Evolutionary conservation across 768 basidiomycete genomes (phyloP), one percentile per base, ranked within the genome.

Genomic region (Termitomyces sp.): DNA sequence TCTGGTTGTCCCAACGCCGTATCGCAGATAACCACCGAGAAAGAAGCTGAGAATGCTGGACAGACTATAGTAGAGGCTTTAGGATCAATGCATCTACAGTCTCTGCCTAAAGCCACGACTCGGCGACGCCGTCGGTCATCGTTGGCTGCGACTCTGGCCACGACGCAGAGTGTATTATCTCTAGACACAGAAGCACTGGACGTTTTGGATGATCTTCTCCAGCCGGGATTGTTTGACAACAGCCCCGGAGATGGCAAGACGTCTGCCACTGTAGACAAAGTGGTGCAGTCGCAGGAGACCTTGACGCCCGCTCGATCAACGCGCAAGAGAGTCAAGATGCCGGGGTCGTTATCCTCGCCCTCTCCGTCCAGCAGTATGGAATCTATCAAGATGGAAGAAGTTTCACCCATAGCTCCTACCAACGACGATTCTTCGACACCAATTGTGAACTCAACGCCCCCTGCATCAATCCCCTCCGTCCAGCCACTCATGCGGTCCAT

Each of bases 1-100:
- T 79, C 80, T 0, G 83, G 84, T 10, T 85, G 85, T 62, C 82
- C 83, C 0, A 76, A 68, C 54, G 66, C 64, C 21, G 72, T 75
- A 43, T 65, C 73, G 1, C 66, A 58, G 19, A 55, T 58, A 35
- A 57, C 38, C 10, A 26, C 56, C 32, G 53, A 46, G 26, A 46
- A 56, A 24, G 19, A 60, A 17, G 46, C 62, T 26, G 26, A 12
- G 32, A 21, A 48, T 35, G 57, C 48, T 34, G 63, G 66, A 24
- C 68, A 69, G 26, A 65, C 60, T 22, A 68, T 81, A 45, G 66
- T 66, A 5, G 68, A 72, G 32, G 78, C 77, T 9, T 62, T 84
- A 52, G 72, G 72, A 19, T 80, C 80, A 7, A 74, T 83, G 61
- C 68, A 72, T 26, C 71, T 84, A 55, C 59, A 60, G 17, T 66